phyloP scores from a whole-genome alignment of 75 land plant species.

The Cryptomeria japonica region DNA sequence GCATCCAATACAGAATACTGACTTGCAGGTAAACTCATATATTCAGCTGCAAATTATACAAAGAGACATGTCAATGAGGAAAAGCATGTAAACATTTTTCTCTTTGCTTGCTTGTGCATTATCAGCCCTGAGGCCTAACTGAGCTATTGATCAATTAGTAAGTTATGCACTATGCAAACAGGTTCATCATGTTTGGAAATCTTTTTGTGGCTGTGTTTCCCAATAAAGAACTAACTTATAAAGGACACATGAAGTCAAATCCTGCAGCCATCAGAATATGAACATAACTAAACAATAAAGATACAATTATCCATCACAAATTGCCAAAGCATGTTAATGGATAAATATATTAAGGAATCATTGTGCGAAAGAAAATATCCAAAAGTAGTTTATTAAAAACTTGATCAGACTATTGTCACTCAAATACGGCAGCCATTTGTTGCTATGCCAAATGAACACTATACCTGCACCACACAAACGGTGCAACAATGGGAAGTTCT shows the following conservation, averaged over 20 bases:
- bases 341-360: not conserved
- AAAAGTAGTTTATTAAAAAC: not conserved
- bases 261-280: not conserved
- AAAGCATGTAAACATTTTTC: not conserved
- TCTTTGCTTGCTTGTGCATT: not conserved
- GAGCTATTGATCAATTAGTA: not conserved
- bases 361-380: not conserved
- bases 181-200: not conserved
- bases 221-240: not conserved
- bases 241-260: not conserved
- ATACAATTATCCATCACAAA: not conserved
- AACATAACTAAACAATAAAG: not conserved
- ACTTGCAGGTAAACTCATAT: conserved; percentile 98
- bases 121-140: not conserved
- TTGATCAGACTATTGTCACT: not conserved
- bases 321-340: not conserved
- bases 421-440: not conserved
- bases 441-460: not conserved
- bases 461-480: no score
- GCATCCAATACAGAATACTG: conserved; percentile 98
- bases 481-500: no score
- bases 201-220: not conserved
- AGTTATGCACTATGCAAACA: not conserved
- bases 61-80: not conserved
- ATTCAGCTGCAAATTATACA: conserved; percentile 58